Percentiles rank a stretch among this genome's conserved stretches.
These are phyloP conservation scores for Claviceps paspali DNA, from an alignment of 2,329 filamentous ascomycete genomes.

Conservation along the genomic window DNA sequence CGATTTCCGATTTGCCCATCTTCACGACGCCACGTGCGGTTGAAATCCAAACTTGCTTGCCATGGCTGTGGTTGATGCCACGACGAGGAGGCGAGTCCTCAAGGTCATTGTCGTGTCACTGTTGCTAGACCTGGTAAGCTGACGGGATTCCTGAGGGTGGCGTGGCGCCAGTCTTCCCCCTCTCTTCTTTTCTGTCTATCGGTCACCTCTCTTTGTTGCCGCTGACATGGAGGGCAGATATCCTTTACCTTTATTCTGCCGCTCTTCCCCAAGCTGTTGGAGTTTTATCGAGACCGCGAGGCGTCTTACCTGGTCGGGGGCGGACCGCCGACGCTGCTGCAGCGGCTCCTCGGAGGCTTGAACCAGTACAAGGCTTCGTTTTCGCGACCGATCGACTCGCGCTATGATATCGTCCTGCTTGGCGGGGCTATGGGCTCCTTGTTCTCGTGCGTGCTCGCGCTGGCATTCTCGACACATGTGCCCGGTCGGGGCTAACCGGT, in stretches of 20 bases:
- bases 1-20: no score
- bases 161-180: no score
- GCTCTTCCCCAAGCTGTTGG: constrained; percentile 84
- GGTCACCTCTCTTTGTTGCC: no score
- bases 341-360: constrained; percentile 63
- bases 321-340: constrained; percentile 51
- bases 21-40: no score
- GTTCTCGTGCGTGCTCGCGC: constrained; percentile 62
- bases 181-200: no score
- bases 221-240: constrained; percentile 40
- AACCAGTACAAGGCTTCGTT: constrained; percentile 94
- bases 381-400: constrained; percentile 78
- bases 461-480: no score
- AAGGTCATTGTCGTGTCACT: constrained; percentile 80
- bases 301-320: constrained; percentile 30
- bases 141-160: no score
- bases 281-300: constrained; percentile 88
- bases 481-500: not conserved
- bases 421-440: constrained; percentile 87
- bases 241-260: constrained; percentile 98
- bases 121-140: constrained; percentile 65
- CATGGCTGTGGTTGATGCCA: constrained; percentile 33
- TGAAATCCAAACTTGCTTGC: no score
- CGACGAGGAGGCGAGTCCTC: constrained; percentile 63
- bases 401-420: constrained; percentile 92